phyloP scores from a whole-genome alignment of 805 yeast genomes.

The Saccharomycopsis schoenii region DNA sequence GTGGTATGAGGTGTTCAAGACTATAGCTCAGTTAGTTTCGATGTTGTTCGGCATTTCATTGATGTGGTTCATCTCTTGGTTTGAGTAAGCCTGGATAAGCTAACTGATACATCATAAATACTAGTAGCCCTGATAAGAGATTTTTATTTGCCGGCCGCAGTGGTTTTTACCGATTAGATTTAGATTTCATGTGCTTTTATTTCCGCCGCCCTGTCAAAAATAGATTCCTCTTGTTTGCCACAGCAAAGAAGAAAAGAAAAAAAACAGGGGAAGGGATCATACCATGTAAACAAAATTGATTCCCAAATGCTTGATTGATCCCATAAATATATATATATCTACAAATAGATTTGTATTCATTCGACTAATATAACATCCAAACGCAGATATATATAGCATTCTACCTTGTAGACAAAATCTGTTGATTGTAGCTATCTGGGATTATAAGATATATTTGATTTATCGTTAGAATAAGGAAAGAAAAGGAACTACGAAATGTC shows the following conservation, averaged over 20 bases:
- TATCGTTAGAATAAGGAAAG: not conserved
- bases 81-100: slow-evolving; percentile 23
- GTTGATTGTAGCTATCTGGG: too few species aligned
- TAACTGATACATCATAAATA: not conserved
- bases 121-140: not conserved
- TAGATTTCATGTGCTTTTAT: not conserved
- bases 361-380: not conserved
- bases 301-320: not conserved
- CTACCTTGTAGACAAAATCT: not conserved
- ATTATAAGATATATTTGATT: not conserved
- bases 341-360: not conserved
- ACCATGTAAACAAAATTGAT: not conserved
- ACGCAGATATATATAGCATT: not conserved
- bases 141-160: not conserved
- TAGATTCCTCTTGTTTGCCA: not conserved
- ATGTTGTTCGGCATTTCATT: slow-evolving; percentile 44
- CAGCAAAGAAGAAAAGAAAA: not conserved
- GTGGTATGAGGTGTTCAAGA: slow-evolving; percentile 30
- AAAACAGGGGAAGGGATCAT: not conserved
- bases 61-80: slow-evolving; percentile 45
- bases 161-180: not conserved
- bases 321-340: not conserved
- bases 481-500: not conserved
- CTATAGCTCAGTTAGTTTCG: slow-evolving; percentile 38
- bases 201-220: not conserved